phyloP scores from a whole-genome alignment of 139 green algal species.

The Volvox africanus region DNA sequence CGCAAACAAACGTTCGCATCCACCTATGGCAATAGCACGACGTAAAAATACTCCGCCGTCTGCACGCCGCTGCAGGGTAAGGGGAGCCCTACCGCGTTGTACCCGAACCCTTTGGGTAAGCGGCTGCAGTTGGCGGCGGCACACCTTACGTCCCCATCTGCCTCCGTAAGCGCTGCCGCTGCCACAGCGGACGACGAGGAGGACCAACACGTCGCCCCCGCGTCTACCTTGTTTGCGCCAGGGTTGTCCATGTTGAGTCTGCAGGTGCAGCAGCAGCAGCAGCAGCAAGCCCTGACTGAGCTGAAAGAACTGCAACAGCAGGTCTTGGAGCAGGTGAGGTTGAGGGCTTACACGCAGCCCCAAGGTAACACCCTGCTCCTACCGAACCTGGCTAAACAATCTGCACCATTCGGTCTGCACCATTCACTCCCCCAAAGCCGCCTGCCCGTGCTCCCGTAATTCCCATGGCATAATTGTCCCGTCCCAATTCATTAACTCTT shows the following conservation, averaged over 20 bases:
- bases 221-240: background rate
- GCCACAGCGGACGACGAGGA: background rate
- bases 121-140: background rate
- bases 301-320: slow-evolving; percentile 56
- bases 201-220: background rate
- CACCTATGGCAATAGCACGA: too few species aligned
- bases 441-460: too few species aligned
- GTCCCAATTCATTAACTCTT: too few species aligned
- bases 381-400: too few species aligned
- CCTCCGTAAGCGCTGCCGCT: too few species aligned
- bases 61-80: background rate
- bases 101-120: background rate
- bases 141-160: background rate
- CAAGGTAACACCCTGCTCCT: too few species aligned
- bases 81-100: background rate
- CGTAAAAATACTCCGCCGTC: background rate
- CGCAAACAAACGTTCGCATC: too few species aligned
- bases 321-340: slow-evolving; percentile 48
- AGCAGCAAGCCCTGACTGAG: slow-evolving; percentile 25
- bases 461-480: too few species aligned
- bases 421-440: too few species aligned
- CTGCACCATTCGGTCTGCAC: too few species aligned
- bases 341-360: too few species aligned
- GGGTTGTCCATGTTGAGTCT: background rate
- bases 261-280: slow-evolving; percentile 21